Evolutionary conservation across 1,284 basidiomycete species (phyloP).

Genomic region (Ceratobasidium sp.): DNA sequence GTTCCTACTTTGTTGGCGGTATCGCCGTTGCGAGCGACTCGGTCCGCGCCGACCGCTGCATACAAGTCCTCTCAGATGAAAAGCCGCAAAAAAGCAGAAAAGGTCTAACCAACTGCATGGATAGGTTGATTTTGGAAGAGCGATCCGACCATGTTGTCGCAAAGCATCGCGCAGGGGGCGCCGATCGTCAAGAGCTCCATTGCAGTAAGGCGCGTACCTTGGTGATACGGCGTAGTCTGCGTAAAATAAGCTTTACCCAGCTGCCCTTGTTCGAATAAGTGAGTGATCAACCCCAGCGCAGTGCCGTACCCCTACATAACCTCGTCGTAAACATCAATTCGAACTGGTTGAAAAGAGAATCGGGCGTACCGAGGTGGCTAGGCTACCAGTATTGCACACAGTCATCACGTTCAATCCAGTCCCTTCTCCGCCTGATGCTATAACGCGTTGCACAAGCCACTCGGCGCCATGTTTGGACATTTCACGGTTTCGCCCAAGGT

Average conservation of each 20-base stretch:
- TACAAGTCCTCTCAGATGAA: constrained; percentile 9
- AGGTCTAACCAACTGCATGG: constrained; percentile 72
- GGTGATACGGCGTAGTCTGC: constrained; percentile 93
- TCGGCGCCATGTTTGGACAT: constrained; percentile 87
- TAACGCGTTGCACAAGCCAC: constrained; percentile 75
- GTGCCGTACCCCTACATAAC: constrained; percentile 85
- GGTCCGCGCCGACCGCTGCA: constrained; percentile 82
- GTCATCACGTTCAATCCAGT: constrained; percentile 81
- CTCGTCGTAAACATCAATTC: background rate
- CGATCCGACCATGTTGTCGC: constrained; percentile 94
- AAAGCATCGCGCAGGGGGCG: constrained; percentile 91
- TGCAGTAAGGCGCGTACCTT: constrained; percentile 77
- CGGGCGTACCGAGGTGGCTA: constrained; percentile 85
- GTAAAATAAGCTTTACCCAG: constrained; percentile 87
- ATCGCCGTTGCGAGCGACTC: constrained; percentile 89
- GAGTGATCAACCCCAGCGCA: constrained; percentile 91
- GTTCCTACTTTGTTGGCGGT: constrained; percentile 81
- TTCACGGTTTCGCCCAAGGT: constrained; percentile 80
- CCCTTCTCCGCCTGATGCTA: constrained; percentile 56
- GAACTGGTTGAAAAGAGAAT: background rate
- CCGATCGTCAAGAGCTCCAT: constrained; percentile 84
- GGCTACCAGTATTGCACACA: constrained; percentile 94
- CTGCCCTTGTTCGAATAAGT: constrained; percentile 79
- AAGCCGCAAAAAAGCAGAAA: constrained; percentile 17
- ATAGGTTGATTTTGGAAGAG: constrained; percentile 87